These are phyloP conservation scores for Coccomyxa subellipsoidea DNA, from an alignment of 163 green algal species.

Conservation along the genomic window DNA sequence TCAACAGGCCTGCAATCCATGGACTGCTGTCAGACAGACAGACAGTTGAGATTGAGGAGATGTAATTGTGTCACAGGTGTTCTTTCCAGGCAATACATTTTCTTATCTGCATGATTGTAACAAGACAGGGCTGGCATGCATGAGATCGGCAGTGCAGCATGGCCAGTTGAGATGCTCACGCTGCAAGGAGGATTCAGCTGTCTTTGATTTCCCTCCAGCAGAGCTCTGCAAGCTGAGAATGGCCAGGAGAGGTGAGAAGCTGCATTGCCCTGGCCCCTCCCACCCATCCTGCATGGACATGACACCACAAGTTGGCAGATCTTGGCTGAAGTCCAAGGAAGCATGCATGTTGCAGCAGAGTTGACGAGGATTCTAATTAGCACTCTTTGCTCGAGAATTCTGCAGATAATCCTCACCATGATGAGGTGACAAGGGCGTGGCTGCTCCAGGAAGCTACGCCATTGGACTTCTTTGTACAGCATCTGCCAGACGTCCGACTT, in stretches of 20 bases:
- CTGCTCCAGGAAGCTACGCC: background rate
- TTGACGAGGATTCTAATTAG: background rate
- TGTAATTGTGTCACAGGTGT: too few species aligned
- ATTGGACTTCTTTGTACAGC: background rate
- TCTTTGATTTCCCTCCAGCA: background rate
- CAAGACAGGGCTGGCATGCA: background rate
- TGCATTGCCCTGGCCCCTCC: background rate
- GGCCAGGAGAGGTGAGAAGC: background rate
- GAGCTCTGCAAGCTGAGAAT: background rate
- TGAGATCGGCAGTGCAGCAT: too few species aligned
- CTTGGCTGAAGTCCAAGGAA: background rate
- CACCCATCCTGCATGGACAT: background rate
- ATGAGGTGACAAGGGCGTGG: background rate
- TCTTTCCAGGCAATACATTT: background rate
- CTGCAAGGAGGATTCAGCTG: background rate
- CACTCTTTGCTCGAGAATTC: background rate
- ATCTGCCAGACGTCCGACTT: background rate
- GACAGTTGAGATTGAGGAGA: too few species aligned
- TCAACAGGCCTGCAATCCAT: background rate
- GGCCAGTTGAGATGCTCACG: background rate
- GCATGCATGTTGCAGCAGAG: too few species aligned
- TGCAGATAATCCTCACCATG: background rate
- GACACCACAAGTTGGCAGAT: too few species aligned
- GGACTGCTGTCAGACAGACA: background rate
- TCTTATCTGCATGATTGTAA: background rate